Conservation (phyloP, 441 rosid genomes). For the Erodium texanum region DNA sequence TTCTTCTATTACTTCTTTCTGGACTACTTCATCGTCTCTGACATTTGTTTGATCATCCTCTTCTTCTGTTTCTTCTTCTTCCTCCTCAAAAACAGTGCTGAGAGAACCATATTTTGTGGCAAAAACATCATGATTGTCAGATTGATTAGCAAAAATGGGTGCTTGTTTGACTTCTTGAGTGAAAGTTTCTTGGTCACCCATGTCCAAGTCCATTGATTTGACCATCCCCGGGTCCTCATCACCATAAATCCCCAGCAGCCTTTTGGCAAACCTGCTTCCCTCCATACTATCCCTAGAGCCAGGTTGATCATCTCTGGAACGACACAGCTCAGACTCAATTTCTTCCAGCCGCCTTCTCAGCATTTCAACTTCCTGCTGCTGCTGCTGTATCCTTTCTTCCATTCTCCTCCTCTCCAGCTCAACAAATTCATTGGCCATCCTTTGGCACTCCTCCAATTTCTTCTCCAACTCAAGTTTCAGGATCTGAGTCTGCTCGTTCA, state of each 20-base stretch:
- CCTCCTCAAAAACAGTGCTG: conserved; percentile 91
- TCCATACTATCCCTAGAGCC: conserved; percentile 21
- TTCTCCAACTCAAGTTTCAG: conserved; percentile 57
- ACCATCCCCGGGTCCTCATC: conserved; percentile 72
- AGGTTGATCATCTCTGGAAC: conserved; percentile 33
- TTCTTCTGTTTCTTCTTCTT: conserved; percentile 48
- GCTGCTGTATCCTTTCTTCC: conserved; percentile 83
- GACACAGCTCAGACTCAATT: conserved; percentile 48
- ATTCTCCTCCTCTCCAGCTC: conserved; percentile 84
- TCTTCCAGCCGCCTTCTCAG: conserved; percentile 68
- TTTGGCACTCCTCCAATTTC: conserved; percentile 66
- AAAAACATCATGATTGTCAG: conserved; percentile 24
- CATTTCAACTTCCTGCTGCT: conserved; percentile 82
- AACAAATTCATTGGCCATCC: conserved; percentile 77
- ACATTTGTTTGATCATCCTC: too few species aligned
- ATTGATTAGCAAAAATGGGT: conserved; percentile 18
- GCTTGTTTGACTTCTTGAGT: conserved; percentile 33
- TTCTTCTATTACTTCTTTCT: conserved; percentile 69
- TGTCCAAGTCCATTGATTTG: conserved; percentile 92
- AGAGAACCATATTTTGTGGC: conserved; percentile 41
- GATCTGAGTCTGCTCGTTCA: conserved; percentile 44
- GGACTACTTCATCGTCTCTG: conserved; percentile 65
- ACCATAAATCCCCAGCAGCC: conserved; percentile 45
- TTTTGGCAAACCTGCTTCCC: conserved; percentile 63
- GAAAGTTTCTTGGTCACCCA: conserved; percentile 59